Conservation (phyloP, 108 stramenopile species). For the Aureococcus anophagefferens region DNA sequence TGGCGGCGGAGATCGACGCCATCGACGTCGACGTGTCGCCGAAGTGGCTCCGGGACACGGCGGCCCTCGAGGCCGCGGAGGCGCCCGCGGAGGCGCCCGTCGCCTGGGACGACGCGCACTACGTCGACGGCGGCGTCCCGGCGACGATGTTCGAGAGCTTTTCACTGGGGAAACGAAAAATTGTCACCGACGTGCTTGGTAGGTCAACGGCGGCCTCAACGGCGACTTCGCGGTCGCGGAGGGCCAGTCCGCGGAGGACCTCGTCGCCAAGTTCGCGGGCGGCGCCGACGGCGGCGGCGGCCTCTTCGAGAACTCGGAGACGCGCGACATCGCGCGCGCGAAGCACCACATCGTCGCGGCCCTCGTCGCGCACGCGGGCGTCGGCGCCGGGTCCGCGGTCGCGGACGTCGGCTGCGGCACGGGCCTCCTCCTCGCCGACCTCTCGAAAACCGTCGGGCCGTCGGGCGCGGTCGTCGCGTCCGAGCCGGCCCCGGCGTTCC, state of each 20-base stretch:
- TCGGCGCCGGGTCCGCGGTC: neutral
- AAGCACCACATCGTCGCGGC: neutral
- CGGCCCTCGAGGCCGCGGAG: neutral
- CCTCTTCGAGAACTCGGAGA: constrained; percentile 10
- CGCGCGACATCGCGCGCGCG: constrained; percentile 11
- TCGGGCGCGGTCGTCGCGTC: constrained; percentile 11
- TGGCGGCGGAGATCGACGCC: neutral
- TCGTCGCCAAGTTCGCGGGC: neutral
- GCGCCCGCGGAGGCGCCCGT: neutral
- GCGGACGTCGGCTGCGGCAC: constrained; percentile 15
- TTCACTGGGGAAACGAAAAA: too few species aligned
- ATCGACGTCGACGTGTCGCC: neutral
- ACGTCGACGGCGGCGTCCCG: too few species aligned
- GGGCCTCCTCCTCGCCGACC: constrained; percentile 3
- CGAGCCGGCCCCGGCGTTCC: constrained; percentile 9
- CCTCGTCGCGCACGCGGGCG: neutral
- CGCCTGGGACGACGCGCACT: neutral
- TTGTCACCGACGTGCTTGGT: too few species aligned
- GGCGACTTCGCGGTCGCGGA: neutral
- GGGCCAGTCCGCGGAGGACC: neutral
- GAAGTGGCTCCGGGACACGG: too few species aligned
- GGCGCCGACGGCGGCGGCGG: neutral
- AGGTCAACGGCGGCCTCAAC: constrained; percentile 16
- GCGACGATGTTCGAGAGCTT: too few species aligned
- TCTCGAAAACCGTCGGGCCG: neutral